Percentiles rank a stretch among this genome's conserved stretches.
Conservation (phyloP, 129 eudicot species). For the Centella asiatica region DNA sequence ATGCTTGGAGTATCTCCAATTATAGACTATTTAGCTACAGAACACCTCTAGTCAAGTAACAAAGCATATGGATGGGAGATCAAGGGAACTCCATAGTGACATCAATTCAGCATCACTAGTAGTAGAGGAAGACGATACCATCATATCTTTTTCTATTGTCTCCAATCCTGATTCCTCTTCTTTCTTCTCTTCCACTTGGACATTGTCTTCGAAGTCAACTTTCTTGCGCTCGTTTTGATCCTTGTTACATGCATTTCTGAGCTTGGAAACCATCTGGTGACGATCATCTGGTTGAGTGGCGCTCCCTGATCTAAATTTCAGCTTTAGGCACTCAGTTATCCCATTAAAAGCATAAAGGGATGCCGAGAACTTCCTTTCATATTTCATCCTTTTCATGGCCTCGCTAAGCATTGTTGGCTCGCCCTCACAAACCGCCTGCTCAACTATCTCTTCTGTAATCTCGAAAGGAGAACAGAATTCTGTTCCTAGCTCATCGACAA, state of each 20-base stretch:
- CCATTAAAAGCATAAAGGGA: conserved; percentile 80
- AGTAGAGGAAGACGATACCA: conserved; percentile 12
- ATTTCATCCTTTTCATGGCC: conserved; percentile 73
- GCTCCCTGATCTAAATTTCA: conserved; percentile 38
- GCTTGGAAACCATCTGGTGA: conserved; percentile 35
- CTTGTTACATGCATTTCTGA: conserved; percentile 23
- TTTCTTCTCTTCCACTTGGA: conserved; percentile 3
- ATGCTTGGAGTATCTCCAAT: too few species aligned
- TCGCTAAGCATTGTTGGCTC: conserved; percentile 50
- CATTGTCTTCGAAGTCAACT: conserved; percentile 28
- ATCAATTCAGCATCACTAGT: conserved; percentile 37
- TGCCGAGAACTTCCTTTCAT: conserved; percentile 73
- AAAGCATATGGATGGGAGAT: conserved; percentile 59
- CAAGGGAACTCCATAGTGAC: conserved; percentile 54
- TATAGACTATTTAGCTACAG: too few species aligned
- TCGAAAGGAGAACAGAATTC: conserved; percentile 52
- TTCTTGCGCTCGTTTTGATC: conserved; percentile 19
- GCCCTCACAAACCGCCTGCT: conserved; percentile 28
- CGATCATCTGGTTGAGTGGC: conserved; percentile 23
- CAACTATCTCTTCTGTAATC: conserved; percentile 44
- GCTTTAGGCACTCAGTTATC: conserved; percentile 56
- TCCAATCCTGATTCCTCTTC: conserved; percentile 2
- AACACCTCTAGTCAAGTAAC: conserved; percentile 25
- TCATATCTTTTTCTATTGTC: conserved; percentile 7
- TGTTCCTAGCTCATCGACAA: conserved; percentile 58